phyloP scores from a whole-genome alignment of 495 filamentous ascomycete species.

The Collariella sp. region DNA sequence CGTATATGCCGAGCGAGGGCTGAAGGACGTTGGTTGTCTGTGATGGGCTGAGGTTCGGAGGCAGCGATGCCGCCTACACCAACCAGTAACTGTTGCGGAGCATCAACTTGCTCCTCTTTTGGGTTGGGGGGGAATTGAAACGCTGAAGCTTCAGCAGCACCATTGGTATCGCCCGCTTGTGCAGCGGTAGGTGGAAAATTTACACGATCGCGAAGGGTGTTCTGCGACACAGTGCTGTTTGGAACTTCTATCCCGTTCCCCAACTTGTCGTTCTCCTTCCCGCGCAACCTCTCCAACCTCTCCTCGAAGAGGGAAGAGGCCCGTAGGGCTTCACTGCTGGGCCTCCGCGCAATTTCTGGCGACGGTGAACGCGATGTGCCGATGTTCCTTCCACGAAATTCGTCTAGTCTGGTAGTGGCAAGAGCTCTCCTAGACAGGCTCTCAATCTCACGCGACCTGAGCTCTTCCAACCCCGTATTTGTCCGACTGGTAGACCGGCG shows the following conservation, averaged over 20 bases:
- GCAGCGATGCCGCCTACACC: slow-evolving; percentile 40
- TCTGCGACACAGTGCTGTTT: not conserved
- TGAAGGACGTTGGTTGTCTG: not conserved
- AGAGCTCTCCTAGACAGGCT: slow-evolving; percentile 49
- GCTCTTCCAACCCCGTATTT: slow-evolving; percentile 43
- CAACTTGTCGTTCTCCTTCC: slow-evolving; percentile 22
- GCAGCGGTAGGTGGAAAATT: not conserved
- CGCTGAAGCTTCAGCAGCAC: not conserved
- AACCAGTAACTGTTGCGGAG: too few species aligned
- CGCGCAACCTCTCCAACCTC: slow-evolving; percentile 23
- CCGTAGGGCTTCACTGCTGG: slow-evolving; percentile 17
- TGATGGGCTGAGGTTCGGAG: slow-evolving; percentile 15
- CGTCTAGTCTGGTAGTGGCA: slow-evolving; percentile 48
- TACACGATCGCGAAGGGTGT: not conserved
- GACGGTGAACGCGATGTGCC: slow-evolving; percentile 31
- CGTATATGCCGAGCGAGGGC: not conserved
- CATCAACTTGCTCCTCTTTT: too few species aligned
- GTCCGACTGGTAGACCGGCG: slow-evolving; percentile 17
- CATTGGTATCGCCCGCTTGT: not conserved
- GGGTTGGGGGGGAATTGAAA: too few species aligned
- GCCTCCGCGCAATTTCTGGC: slow-evolving; percentile 22
- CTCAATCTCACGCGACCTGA: slow-evolving; percentile 51
- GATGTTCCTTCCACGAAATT: slow-evolving; percentile 47
- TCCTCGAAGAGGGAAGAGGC: slow-evolving; percentile 16
- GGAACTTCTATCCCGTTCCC: not conserved